These are phyloP conservation scores for Fusarium pilosicola DNA, from an alignment of 2,329 filamentous ascomycete species.

Conservation along the genomic window DNA sequence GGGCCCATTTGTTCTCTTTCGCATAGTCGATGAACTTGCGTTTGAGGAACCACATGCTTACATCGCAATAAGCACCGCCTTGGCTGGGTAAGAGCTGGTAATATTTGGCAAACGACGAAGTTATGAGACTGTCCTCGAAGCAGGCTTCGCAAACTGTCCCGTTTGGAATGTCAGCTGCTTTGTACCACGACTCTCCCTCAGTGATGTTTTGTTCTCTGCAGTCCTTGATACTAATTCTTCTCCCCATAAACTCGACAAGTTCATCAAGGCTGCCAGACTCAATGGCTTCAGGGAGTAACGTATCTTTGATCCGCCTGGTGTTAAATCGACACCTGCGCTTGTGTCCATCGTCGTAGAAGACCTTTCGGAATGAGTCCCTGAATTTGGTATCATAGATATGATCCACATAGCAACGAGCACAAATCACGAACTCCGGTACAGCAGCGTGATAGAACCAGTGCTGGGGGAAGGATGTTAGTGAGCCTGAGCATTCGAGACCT, in stretches of 20 bases:
- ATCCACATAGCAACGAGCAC: conserved; percentile 52
- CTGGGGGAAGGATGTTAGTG: conserved; percentile 42
- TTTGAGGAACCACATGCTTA: conserved; percentile 46
- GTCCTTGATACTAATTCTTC: conserved; percentile 30
- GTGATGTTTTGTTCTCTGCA: conserved; percentile 25
- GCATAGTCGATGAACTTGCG: conserved; percentile 43
- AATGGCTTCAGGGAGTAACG: conserved; percentile 46
- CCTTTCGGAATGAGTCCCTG: conserved; percentile 40
- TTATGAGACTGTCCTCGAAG: conserved; percentile 50
- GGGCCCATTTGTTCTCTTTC: conserved; percentile 45
- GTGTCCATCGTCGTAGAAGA: conserved; percentile 36
- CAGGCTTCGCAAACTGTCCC: conserved; percentile 52
- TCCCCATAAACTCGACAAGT: conserved; percentile 45
- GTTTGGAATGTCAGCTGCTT: conserved; percentile 45
- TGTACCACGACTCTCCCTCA: conserved; percentile 48
- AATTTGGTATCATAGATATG: conserved; percentile 48
- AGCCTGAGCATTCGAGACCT: conserved; percentile 42
- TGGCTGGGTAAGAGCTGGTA: conserved; percentile 39
- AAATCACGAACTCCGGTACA: conserved; percentile 49
- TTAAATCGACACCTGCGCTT: conserved; percentile 51
- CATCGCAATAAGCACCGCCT: conserved; percentile 44
- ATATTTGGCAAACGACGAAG: conserved; percentile 42
- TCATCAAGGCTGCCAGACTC: conserved; percentile 42
- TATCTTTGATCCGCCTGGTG: conserved; percentile 45
- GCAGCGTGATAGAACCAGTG: conserved; percentile 52